Conservation (phyloP, 2,329 filamentous ascomycete genomes). For the Podosphaera fusca region DNA sequence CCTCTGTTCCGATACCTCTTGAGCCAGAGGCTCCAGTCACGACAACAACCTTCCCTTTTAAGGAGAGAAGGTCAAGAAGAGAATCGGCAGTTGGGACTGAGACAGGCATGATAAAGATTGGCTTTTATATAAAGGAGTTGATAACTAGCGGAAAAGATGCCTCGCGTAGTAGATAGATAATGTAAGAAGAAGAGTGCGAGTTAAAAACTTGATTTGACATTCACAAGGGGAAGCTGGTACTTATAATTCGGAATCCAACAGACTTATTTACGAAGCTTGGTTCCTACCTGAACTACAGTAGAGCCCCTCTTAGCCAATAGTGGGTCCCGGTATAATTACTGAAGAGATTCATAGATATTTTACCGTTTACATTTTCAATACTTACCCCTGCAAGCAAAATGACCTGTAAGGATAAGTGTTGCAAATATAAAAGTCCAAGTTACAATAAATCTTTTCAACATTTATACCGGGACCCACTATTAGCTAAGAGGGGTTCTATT, state of each 20-base stretch:
- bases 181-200: neutral
- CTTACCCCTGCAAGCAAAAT: no score
- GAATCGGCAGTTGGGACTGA: constrained; percentile 30
- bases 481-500: no score
- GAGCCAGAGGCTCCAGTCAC: constrained; percentile 41
- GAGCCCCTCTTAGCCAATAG: no score
- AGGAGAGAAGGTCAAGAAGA: constrained; percentile 36
- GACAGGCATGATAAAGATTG: constrained; percentile 27
- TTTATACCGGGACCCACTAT: no score
- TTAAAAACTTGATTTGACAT: neutral
- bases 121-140: neutral
- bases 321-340: no score
- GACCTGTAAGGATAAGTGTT: no score
- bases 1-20: constrained; percentile 44
- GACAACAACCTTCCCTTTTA: constrained; percentile 36
- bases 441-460: no score
- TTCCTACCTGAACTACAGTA: no score
- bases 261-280: no score
- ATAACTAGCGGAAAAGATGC: neutral
- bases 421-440: no score
- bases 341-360: no score
- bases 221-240: neutral
- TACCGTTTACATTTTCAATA: no score
- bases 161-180: neutral
- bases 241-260: neutral